Percentiles rank a stretch among this genome's conserved stretches.
These are phyloP conservation scores for Claviceps maximensis DNA, from an alignment of 2,329 filamentous ascomycete genomes.

Conservation along the genomic window DNA sequence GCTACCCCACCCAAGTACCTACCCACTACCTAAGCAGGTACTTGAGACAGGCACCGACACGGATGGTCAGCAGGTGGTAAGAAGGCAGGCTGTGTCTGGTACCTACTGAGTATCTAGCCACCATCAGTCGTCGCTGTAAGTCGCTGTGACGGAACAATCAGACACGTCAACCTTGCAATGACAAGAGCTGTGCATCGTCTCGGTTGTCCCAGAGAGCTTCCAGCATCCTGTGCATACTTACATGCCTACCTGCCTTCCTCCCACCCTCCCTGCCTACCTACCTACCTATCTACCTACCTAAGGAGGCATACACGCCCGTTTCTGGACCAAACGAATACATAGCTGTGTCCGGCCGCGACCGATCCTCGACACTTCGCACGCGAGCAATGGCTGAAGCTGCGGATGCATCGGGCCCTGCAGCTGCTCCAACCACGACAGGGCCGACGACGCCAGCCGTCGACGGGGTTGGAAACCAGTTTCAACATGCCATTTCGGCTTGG, in stretches of 20 bases:
- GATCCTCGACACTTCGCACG: background rate
- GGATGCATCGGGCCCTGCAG: constrained; percentile 17
- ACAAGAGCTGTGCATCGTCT: background rate
- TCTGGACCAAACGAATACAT: background rate
- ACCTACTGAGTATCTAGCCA: no score
- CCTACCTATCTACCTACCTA: no score
- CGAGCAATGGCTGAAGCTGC: constrained; percentile 19
- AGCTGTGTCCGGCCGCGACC: background rate
- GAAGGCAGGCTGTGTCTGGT: no score
- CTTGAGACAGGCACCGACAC: no score
- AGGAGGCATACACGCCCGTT: no score
- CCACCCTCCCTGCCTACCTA: no score
- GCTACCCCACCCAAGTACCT: no score
- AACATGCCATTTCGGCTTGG: constrained; percentile 91
- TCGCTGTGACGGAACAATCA: background rate
- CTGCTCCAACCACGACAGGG: constrained; percentile 13
- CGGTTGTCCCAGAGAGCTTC: background rate
- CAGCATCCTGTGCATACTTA: background rate
- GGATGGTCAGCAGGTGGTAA: no score
- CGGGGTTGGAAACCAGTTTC: constrained; percentile 74
- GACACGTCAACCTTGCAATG: background rate
- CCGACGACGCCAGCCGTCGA: constrained; percentile 24
- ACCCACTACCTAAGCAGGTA: no score
- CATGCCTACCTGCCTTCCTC: no score
- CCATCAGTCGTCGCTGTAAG: background rate